These are phyloP conservation scores for Phytopythium vexans DNA, from an alignment of 352 stramenopile genomes.

Conservation along the genomic window DNA sequence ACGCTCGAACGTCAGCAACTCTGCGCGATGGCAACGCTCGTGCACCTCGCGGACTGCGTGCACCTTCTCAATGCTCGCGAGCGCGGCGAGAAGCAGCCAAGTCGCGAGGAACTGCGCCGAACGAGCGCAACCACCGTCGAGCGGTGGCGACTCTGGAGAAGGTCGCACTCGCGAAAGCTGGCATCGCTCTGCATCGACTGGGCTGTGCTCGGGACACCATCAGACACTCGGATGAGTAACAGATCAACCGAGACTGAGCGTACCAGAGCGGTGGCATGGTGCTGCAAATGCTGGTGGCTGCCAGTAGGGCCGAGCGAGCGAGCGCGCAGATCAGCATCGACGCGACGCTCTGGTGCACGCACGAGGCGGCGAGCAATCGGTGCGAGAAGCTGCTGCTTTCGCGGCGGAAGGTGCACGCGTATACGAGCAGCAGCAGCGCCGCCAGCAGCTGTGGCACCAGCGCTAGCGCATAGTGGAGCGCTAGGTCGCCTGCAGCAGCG, in stretches of 20 bases:
- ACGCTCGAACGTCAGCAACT: slow-evolving; percentile 38
- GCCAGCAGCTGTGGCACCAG: slow-evolving; percentile 43
- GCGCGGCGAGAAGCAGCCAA: slow-evolving; percentile 28
- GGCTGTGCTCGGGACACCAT: slow-evolving; percentile 15
- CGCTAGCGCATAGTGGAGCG: slow-evolving; percentile 52
- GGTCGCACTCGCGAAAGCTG: slow-evolving; percentile 36
- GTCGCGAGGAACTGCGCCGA: slow-evolving; percentile 41
- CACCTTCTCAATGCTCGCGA: slow-evolving; percentile 37
- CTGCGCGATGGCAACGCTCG: slow-evolving; percentile 31
- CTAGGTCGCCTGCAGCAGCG: not conserved
- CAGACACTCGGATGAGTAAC: not conserved
- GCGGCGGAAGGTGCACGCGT: slow-evolving; percentile 51
- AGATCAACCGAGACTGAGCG: not conserved
- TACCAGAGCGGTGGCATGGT: slow-evolving; percentile 50
- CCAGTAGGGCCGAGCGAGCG: slow-evolving; percentile 41
- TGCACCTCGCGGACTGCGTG: slow-evolving; percentile 40
- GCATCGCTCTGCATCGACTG: slow-evolving; percentile 25
- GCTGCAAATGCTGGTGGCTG: slow-evolving; percentile 51
- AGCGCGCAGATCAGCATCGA: slow-evolving; percentile 38
- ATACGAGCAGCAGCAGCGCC: slow-evolving; percentile 52
- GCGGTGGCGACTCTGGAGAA: slow-evolving; percentile 18
- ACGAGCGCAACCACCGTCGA: slow-evolving; percentile 11
- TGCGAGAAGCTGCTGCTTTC: slow-evolving; percentile 41
- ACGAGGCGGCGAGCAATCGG: slow-evolving; percentile 51
- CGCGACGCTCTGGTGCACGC: slow-evolving; percentile 39